Base-by-base conservation (phyloP, 345 rosid species). In the Aegle marmelos region DNA sequence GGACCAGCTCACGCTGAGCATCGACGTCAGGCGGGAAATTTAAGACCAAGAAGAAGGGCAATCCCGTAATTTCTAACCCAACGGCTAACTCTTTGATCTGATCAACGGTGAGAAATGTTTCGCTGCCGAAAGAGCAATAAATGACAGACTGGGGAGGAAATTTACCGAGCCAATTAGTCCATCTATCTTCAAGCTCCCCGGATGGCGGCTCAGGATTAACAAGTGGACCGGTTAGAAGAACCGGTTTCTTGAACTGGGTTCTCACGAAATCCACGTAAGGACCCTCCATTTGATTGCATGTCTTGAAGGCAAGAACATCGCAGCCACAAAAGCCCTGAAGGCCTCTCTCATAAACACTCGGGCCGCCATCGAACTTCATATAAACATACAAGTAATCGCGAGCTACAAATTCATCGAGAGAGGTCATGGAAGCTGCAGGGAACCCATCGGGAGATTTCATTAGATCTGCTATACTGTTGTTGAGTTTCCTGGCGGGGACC, bases 101-200 rank as follows among this genome's bases (percentile, higher is more conserved):
- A 59, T 83, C 82, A n/a, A 53, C 14, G 2, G 25, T 72, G 73
- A 83, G 69, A 76, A 71, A 83, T 6, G 82, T 82, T 59, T 83
- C 86, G 8, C 89, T 86, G 10, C 87, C 87, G 16, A 81, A 83
- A 11, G 76, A 68, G 68, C 85, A 83, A 56, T 67, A 86, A 4
- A 34, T 34, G 37, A 34, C 37, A 34, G 36, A 77, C 19, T 79
- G 75, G 30, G 78, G 21, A 9, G 80, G 76, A 58, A 81, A 84
- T 60, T 66, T 75, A n/a, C 56, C 60, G 17, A 83, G 50, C 86
- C 86, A 86, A 13, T 62, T 60, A 19, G 75, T 75, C 87, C 83
- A 86, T 36, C 73, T 83, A 31, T 78, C 83, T 5, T 83, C 83
- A 0, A 82, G 77, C 30, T 33, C 69, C 2, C 85, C 89, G 4